phyloP scores from a whole-genome alignment of 805 yeast genomes.

The Pichia nanzhaoensis region DNA sequence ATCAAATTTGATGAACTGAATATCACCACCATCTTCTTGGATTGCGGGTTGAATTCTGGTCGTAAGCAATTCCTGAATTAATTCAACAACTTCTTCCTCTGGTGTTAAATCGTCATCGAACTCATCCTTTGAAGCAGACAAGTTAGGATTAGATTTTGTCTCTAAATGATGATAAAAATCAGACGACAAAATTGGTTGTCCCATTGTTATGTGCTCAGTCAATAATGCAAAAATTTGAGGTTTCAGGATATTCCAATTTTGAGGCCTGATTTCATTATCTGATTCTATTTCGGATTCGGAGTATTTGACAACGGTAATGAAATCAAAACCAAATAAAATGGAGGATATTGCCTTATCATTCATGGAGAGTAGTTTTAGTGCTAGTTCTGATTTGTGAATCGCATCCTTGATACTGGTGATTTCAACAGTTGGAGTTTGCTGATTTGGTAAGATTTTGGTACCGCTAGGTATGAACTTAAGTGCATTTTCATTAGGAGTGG shows the following conservation, averaged over 20 bases:
- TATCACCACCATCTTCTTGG: conserved; percentile 98
- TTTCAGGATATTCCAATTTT: conserved; percentile 52
- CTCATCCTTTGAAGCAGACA: conserved; percentile 29
- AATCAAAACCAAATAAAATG: conserved; percentile 76
- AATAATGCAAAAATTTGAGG: conserved; percentile 59
- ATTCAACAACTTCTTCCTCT: conserved; percentile 64
- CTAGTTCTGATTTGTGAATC: conserved; percentile 58
- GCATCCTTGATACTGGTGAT: conserved; percentile 74
- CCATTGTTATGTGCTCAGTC: conserved; percentile 50
- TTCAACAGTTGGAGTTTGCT: conserved; percentile 54
- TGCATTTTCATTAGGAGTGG: conserved; percentile 84
- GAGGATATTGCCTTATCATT: conserved; percentile 61
- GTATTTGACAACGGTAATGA: conserved; percentile 71
- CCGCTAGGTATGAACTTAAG: conserved; percentile 72
- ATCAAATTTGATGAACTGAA: conserved; percentile 80
- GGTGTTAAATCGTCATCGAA: conserved; percentile 48
- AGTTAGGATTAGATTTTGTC: conserved; percentile 32
- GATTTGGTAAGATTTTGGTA: conserved; percentile 52
- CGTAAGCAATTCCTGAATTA: conserved; percentile 87
- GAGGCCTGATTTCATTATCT: background rate
- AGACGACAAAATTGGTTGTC: conserved; percentile 45
- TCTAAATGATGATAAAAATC: conserved; percentile 31
- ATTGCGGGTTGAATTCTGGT: conserved; percentile 97
- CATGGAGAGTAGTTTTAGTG: conserved; percentile 62
- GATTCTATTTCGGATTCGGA: conserved; percentile 25